Conservation (phyloP, 176 grass and related monocot genomes). For the Avena atlantica region DNA sequence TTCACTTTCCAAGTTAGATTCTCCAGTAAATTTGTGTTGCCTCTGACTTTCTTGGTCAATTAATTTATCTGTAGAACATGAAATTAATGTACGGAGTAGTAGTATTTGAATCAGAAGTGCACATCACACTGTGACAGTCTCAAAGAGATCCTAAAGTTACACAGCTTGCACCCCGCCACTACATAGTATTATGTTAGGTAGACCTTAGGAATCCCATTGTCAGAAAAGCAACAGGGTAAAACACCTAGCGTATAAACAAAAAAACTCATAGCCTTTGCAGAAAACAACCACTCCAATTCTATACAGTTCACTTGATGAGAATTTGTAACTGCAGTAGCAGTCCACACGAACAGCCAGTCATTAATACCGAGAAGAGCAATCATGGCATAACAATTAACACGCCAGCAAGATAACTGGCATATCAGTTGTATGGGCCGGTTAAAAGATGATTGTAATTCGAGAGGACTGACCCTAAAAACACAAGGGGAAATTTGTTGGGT, state of each 20-base stretch:
- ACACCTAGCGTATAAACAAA: background rate
- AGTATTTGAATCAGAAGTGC: too few species aligned
- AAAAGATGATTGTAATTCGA: background rate
- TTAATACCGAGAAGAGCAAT: background rate
- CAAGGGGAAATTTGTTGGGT: background rate
- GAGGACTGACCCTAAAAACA: background rate
- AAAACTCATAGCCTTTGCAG: background rate
- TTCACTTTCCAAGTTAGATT: too few species aligned
- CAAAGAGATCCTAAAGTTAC: background rate
- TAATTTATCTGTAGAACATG: too few species aligned
- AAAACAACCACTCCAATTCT: background rate
- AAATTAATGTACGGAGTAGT: too few species aligned
- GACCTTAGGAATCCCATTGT: background rate
- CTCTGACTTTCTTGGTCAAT: too few species aligned
- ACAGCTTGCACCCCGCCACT: background rate
- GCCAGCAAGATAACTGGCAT: background rate
- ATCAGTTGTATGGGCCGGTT: background rate
- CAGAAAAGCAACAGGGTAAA: background rate
- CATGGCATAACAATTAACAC: conserved; percentile 3
- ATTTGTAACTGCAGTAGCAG: background rate
- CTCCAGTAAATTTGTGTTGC: too few species aligned
- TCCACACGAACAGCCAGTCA: background rate
- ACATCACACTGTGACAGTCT: background rate
- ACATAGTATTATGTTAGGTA: background rate
- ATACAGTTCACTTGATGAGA: background rate